Evolutionary conservation across 176 grass and related monocot genomes (phyloP).

Genomic region (Chloris gayana): DNA sequence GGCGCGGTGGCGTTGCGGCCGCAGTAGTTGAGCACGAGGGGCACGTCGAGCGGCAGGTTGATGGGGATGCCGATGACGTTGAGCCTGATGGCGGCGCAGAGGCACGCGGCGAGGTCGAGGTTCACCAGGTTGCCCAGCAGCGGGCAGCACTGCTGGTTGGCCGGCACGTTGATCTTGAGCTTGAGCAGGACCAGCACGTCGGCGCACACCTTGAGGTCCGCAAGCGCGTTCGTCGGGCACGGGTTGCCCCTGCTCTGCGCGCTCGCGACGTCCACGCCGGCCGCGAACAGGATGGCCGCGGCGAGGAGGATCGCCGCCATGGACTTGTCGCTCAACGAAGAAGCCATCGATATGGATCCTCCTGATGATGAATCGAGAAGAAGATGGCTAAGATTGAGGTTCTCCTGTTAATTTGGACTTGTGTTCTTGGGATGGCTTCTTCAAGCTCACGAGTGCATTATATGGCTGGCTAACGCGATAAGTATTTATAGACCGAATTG

Average conservation of each 20-base stretch:
- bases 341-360: background rate
- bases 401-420: background rate
- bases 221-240: conserved; percentile 57
- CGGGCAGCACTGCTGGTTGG: conserved; percentile 57
- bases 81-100: conserved; percentile 63
- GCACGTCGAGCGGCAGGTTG: conserved; percentile 65
- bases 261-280: background rate
- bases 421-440: background rate
- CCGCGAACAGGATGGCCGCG: background rate
- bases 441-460: background rate
- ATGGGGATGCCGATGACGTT: conserved; percentile 51
- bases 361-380: background rate
- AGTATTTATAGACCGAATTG: conserved; percentile 30
- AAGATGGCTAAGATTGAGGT: background rate
- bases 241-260: conserved; percentile 47
- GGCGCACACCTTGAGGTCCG: conserved; percentile 54
- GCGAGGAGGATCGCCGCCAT: conserved; percentile 27
- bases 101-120: conserved; percentile 54
- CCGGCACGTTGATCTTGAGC: conserved; percentile 54
- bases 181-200: conserved; percentile 60
- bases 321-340: background rate
- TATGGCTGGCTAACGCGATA: background rate
- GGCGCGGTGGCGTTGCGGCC: conserved; percentile 41
- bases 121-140: conserved; percentile 51
- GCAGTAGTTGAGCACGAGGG: conserved; percentile 69